These are phyloP conservation scores for Ophiostoma fasciatum DNA, from an alignment of 2,329 filamentous ascomycete species.

Conservation along the genomic window DNA sequence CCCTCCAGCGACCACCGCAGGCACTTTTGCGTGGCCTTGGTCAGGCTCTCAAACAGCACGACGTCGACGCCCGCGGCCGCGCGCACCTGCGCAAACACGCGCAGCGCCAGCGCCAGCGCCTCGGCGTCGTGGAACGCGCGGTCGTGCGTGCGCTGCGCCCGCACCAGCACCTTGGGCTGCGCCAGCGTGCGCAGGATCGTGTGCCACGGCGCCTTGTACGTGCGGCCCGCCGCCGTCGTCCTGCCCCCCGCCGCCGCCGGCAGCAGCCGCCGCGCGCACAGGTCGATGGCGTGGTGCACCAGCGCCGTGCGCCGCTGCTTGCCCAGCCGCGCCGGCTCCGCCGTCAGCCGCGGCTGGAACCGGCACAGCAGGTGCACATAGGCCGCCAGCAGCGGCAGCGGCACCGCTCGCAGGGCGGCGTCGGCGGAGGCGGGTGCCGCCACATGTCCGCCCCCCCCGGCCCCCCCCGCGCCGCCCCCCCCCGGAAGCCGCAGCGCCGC, in stretches of 20 bases:
- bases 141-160: conserved; percentile 8
- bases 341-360: conserved; percentile 19
- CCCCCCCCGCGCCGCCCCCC: too few species aligned
- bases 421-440: background rate
- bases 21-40: conserved; percentile 10
- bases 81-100: conserved; percentile 18
- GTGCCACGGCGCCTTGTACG: conserved; percentile 27
- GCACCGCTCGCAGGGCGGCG: conserved; percentile 13
- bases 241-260: conserved; percentile 11
- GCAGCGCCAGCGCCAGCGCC: conserved; percentile 19
- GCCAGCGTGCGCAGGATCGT: conserved; percentile 25
- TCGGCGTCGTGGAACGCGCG: conserved; percentile 14
- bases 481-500: conserved; percentile 1
- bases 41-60: conserved; percentile 22
- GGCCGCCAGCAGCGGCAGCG: conserved; percentile 28
- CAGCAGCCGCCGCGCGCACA: conserved; percentile 19
- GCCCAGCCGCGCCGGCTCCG: conserved; percentile 10
- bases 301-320: conserved; percentile 11
- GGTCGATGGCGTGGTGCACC: conserved; percentile 22
- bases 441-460: too few species aligned
- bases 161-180: conserved; percentile 18
- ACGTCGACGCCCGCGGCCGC: conserved; percentile 18
- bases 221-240: conserved; percentile 16
- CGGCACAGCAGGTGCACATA: conserved; percentile 37
- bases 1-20: conserved; percentile 5